These are phyloP conservation scores for Castanea sativa DNA, from an alignment of 306 rosid species.

Conservation along the genomic window DNA sequence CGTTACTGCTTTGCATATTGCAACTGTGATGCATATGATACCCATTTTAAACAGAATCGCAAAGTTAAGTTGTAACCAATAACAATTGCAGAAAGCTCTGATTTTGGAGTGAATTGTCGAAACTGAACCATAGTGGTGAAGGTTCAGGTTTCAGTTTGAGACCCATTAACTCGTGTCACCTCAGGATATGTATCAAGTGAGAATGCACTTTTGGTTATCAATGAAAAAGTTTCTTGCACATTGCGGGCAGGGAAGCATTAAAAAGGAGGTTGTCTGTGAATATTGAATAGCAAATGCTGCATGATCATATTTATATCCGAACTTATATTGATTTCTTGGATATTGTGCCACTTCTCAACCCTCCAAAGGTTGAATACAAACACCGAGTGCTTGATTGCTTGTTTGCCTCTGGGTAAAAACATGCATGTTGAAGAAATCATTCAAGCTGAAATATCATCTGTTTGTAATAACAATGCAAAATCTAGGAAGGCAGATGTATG, in stretches of 20 bases:
- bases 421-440: not conserved
- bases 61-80: not conserved
- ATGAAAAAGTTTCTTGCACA: not conserved
- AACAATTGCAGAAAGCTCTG: not conserved
- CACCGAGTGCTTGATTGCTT: not conserved
- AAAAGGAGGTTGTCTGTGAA: not conserved
- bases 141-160: not conserved
- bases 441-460: not conserved
- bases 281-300: not conserved
- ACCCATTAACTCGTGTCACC: not conserved
- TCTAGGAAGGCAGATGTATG: not conserved
- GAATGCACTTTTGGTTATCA: not conserved
- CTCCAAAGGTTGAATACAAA: not conserved
- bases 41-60: not conserved
- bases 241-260: not conserved
- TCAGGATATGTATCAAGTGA: not conserved
- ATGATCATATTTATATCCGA: not conserved
- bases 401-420: not conserved
- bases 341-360: not conserved
- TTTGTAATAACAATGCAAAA: not conserved
- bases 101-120: not conserved
- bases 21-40: not conserved
- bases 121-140: not conserved
- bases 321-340: not conserved
- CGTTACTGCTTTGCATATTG: not conserved